These are phyloP conservation scores for Penicillium dipodomyicola DNA, from an alignment of 495 filamentous ascomycete species.

Conservation along the genomic window DNA sequence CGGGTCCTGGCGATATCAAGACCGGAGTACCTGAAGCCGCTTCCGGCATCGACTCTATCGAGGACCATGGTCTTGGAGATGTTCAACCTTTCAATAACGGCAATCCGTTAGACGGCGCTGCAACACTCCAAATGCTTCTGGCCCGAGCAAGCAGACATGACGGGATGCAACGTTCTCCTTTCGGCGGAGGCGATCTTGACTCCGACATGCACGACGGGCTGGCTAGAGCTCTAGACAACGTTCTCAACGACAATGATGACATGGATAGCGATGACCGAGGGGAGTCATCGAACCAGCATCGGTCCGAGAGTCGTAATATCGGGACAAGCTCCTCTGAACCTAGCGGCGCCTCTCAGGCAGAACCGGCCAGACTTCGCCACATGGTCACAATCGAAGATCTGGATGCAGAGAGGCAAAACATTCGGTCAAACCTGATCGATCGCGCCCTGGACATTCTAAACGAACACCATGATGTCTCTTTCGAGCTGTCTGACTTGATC, in stretches of 20 bases:
- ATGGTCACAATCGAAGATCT: conserved; percentile 75
- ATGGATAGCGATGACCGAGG: conserved; percentile 27
- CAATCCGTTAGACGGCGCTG: conserved; percentile 31
- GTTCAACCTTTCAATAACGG: conserved; percentile 28
- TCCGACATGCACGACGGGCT: conserved; percentile 34
- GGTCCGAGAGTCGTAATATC: conserved; percentile 15
- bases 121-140: conserved; percentile 42
- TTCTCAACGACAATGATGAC: conserved; percentile 35
- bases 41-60: conserved; percentile 31
- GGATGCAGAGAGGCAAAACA: conserved; percentile 67
- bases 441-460: conserved; percentile 87
- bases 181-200: conserved; percentile 24
- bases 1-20: conserved; percentile 59
- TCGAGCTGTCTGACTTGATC: conserved; percentile 87
- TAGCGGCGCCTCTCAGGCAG: conserved; percentile 15
- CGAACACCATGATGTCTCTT: conserved; percentile 82
- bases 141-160: conserved; percentile 35
- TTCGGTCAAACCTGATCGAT: conserved; percentile 79
- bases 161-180: conserved; percentile 20
- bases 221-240: conserved; percentile 38
- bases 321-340: conserved; percentile 24
- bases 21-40: conserved; percentile 29
- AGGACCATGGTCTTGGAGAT: conserved; percentile 34
- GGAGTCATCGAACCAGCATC: conserved; percentile 21
- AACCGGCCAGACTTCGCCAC: conserved; percentile 32